Evolutionary conservation across 768 basidiomycete species (phyloP), one percentile per base, ranked within the genome.

Genomic region (Lactifluus hygrophoroides): DNA sequence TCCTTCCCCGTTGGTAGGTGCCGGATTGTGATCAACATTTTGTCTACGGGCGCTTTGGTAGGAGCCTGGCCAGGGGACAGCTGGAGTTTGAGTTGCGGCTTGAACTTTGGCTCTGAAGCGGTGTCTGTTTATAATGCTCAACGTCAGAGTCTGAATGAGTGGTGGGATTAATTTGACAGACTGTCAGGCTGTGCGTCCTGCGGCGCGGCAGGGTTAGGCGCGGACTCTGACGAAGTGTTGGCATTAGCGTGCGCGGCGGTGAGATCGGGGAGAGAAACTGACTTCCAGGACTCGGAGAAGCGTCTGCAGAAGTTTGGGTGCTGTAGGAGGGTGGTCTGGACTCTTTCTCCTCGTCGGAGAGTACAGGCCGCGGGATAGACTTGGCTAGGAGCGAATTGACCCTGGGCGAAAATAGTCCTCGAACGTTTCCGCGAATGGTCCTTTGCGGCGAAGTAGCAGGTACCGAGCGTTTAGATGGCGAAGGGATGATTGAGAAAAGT

Each of bases 21-120:
- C 11, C 57, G 56, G 38, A 61, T 61, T 13, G 57, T 53, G 37
- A 61, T 59, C 45, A 61, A n/a, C 3, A 61, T 32, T 53, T 61
- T 61, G 16, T 61, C 57, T 10, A 19, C 17, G 7, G 49, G 49
- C 3, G 34, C 35, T 3, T 47, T 14, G 25, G 23, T 7, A 0
- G 28, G 21, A 16, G n/a, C 51, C 23, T n/a, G 17, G 30, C 17
- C 16, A 16, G 57, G 25, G 5, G 45, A 16, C n/a, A 23, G 16
- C n/a, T 19, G 32, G 8, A 42, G 30, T 35, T 42, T 48, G 30
- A 50, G 34, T 23, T 37, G 53, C 9, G 58, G 53, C 11, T 60
- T 51, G 19, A 19, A 30, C 47, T 38, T 51, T 27, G 49, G 13
- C 14, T 30, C 43, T 9, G 14, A 5, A 19, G 13, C 14, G 13